phyloP scores from a whole-genome alignment of 2,329 filamentous ascomycete species.

The Fusarium pseudoanthophilum region DNA sequence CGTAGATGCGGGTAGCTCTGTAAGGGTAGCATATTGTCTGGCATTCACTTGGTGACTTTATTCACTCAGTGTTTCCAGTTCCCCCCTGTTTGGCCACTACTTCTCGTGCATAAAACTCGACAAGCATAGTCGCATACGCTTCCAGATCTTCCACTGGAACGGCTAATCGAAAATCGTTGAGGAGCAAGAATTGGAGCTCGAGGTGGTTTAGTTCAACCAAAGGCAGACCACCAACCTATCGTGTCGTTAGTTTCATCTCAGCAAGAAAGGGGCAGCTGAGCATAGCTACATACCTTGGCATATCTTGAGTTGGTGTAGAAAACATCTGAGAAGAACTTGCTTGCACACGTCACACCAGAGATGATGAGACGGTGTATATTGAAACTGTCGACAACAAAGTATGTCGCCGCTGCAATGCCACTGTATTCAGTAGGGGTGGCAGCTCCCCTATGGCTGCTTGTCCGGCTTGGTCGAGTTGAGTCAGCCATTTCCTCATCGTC shows the following conservation, averaged over 20 bases:
- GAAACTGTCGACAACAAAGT: conserved; percentile 97
- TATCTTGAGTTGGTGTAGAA: conserved; percentile 99
- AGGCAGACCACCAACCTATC: conserved; percentile 90
- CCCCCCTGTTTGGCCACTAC: conserved; percentile 64
- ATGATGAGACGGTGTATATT: conserved; percentile 98
- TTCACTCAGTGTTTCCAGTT: conserved; percentile 34
- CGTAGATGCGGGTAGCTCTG: conserved; percentile 3
- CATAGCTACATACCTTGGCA: conserved; percentile 78
- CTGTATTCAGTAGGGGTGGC: conserved; percentile 40
- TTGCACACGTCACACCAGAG: conserved; percentile 95
- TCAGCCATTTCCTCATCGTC: conserved; percentile 52
- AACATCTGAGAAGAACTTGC: conserved; percentile 99
- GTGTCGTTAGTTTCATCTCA: conserved; percentile 17
- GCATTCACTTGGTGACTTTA: neutral
- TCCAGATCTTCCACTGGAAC: conserved; percentile 96
- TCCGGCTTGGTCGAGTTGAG: conserved; percentile 39
- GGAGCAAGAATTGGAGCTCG: conserved; percentile 91
- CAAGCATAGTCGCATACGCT: conserved; percentile 97
- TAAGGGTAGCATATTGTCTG: neutral
- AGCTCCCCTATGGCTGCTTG: conserved; percentile 38
- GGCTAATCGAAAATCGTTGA: conserved; percentile 95
- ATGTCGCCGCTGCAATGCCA: conserved; percentile 57
- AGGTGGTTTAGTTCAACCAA: conserved; percentile 94
- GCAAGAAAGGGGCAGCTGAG: neutral
- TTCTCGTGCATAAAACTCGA: conserved; percentile 96